Percentiles rank a stretch among this genome's conserved stretches.
phyloP scores from a whole-genome alignment of 768 basidiomycete species.

The Kwoniella sp. region DNA sequence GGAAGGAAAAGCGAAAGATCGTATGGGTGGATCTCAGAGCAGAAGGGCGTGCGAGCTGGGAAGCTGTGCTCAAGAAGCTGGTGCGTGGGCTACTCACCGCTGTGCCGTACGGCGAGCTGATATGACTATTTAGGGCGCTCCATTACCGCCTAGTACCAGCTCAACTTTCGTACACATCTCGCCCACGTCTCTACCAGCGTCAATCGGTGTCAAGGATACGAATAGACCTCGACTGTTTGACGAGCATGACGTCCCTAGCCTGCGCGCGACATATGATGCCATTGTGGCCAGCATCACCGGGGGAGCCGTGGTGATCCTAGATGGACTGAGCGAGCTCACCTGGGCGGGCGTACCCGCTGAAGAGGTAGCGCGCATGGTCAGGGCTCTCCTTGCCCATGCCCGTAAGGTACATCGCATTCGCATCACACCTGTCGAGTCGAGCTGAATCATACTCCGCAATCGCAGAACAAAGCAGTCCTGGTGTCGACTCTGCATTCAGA shows the following conservation, averaged over 20 bases:
- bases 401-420: no score
- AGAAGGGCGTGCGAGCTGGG: constrained; percentile 35
- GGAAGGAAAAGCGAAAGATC: constrained; percentile 15
- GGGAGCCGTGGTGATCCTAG: constrained; percentile 33
- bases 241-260: constrained; percentile 12
- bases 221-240: constrained; percentile 25
- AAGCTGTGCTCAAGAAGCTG: constrained; percentile 41
- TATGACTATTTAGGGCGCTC: constrained; percentile 19
- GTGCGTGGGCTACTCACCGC: constrained; percentile 17
- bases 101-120: not conserved
- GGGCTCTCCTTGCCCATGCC: constrained; percentile 33
- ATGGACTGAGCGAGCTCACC: constrained; percentile 36
- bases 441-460: not conserved
- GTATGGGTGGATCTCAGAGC: constrained; percentile 39
- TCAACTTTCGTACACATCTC: constrained; percentile 26
- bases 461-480: constrained; percentile 22
- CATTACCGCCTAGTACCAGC: constrained; percentile 13
- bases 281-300: constrained; percentile 1
- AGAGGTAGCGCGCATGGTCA: constrained; percentile 30
- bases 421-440: no score
- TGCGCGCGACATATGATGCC: constrained; percentile 24
- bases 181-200: constrained; percentile 21
- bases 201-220: not conserved
- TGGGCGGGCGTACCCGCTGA: constrained; percentile 28
- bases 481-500: constrained; percentile 43